Evolutionary conservation across 1,284 basidiomycete species (phyloP).

Genomic region (Sanghuangporus weigelae): DNA sequence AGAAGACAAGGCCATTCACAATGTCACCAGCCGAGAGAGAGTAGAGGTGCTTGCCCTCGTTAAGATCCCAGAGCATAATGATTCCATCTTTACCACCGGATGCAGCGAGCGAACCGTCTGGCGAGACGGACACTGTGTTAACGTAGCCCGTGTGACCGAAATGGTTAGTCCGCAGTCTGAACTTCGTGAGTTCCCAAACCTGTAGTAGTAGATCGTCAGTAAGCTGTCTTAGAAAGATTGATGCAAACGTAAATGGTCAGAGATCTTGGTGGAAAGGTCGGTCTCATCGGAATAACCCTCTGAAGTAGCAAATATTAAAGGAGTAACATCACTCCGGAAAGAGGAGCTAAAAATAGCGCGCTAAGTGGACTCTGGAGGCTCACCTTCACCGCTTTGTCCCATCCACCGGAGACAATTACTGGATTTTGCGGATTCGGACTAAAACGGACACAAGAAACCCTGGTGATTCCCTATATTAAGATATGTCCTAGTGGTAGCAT

Average conservation of each 20-base stretch:
- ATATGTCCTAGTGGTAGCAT: background rate
- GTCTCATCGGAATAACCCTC: constrained; percentile 72
- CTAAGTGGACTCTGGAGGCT: constrained; percentile 29
- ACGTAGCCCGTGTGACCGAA: constrained; percentile 99
- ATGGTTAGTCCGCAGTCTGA: constrained; percentile 99
- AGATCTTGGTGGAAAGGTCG: constrained; percentile 69
- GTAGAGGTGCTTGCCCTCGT: constrained; percentile 99
- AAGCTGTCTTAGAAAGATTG: constrained; percentile 2
- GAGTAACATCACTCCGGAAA: constrained; percentile 40
- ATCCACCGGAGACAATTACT: constrained; percentile 98
- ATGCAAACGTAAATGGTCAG: constrained; percentile 38
- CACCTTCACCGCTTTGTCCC: constrained; percentile 99
- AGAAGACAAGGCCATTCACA: constrained; percentile 99
- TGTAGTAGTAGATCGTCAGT: constrained; percentile 32
- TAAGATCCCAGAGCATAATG: constrained; percentile 99
- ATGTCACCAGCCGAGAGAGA: constrained; percentile 98
- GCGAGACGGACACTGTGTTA: constrained; percentile 98
- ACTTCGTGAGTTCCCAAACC: constrained; percentile 99
- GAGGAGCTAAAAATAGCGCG: constrained; percentile 2
- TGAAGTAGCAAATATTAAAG: constrained; percentile 81
- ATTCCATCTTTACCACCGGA: constrained; percentile 99
- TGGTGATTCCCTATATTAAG: constrained; percentile 28
- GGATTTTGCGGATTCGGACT: constrained; percentile 98
- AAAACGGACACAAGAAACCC: constrained; percentile 99
- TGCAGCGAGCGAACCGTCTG: constrained; percentile 97